Percentiles rank a stretch among this genome's conserved stretches.
phyloP scores from a whole-genome alignment of 345 rosid genomes.

The Carallia brachiata region DNA sequence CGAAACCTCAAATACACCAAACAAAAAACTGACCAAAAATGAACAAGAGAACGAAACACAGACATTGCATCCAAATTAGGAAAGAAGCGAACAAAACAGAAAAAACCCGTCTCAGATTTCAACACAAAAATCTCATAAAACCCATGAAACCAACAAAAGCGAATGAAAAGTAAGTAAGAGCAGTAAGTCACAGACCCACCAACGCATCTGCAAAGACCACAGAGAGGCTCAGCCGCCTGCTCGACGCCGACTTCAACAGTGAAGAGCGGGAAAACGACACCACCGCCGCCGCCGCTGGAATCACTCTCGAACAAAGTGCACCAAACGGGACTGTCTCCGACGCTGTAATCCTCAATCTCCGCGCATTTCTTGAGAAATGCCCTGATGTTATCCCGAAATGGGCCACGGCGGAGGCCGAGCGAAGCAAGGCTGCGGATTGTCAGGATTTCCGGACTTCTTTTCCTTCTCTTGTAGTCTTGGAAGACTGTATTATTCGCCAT shows the following conservation, averaged over 20 bases:
- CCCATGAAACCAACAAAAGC: no score
- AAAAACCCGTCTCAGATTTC: neutral
- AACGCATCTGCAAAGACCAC: conserved; percentile 52
- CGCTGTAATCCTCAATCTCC: conserved; percentile 30
- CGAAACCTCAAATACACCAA: no score
- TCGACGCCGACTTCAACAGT: conserved; percentile 34
- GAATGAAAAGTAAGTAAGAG: neutral
- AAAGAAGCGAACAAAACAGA: neutral
- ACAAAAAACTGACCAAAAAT: no score
- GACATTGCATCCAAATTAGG: no score
- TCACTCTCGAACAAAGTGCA: conserved; percentile 30
- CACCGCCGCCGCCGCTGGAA: conserved; percentile 28
- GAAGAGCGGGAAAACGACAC: conserved; percentile 50
- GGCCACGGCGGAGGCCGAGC: conserved; percentile 10
- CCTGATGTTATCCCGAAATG: conserved; percentile 52
- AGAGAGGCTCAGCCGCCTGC: conserved; percentile 29
- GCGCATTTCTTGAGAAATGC: conserved; percentile 37
- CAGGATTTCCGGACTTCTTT: conserved; percentile 14
- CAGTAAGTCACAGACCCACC: conserved; percentile 26
- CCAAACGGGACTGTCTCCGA: conserved; percentile 33
- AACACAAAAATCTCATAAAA: no score
- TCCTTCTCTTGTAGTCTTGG: conserved; percentile 26
- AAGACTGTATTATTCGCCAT: conserved; percentile 35
- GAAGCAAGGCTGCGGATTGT: conserved; percentile 11
- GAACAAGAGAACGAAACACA: no score